Evolutionary conservation across 352 stramenopile genomes (phyloP), one percentile per base, ranked within the genome.

Genomic region (Pythium brachiatum): DNA sequence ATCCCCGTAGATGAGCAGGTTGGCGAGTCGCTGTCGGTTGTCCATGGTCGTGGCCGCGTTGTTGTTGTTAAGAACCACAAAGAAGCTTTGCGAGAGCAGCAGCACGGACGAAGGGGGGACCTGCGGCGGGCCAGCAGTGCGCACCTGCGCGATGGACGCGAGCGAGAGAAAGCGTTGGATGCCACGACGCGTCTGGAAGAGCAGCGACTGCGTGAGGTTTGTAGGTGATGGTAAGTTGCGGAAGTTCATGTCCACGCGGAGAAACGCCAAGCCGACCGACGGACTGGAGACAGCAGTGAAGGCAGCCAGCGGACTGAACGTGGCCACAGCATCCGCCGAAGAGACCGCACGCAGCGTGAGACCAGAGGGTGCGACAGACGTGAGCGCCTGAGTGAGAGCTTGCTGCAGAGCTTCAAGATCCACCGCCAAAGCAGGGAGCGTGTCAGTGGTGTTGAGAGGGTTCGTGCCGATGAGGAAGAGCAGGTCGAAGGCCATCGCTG

Each of bases 181-280:
- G 18, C 70, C 79, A 9, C 68, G 74, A 26, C 77, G 79, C 2
- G 72, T 73, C 72, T 86, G 76, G 60, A 75, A 86, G 29, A 85
- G 57, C 1, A 81, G 36, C 20, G 65, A 73, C 27, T 71, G 75
- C 15, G 62, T 53, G 18, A 88, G 56, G 54, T 80, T 78, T 0
- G 18, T 2, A 3, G 69, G 61, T 13, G 72, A 57, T 3, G 74
- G 73, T 11, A 86, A 50, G 54, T 86, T 85, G 32, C 75, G 67
- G 23, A 79, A 83, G 32, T 62, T 57, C 15, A 85, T 63, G 38
- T 73, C 70, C 15, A 83, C 69, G 0, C 60, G 61, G 59, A 88
- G 51, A 48, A 79, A 86, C 13, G 62, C 51, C 0, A 62, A 29
- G 44, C 31, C 1, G 25, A 16, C 20, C 61, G 53, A 18, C 48